Evolutionary conservation across 768 basidiomycete species (phyloP).

Genomic region (Agrocybe chaxingu): DNA sequence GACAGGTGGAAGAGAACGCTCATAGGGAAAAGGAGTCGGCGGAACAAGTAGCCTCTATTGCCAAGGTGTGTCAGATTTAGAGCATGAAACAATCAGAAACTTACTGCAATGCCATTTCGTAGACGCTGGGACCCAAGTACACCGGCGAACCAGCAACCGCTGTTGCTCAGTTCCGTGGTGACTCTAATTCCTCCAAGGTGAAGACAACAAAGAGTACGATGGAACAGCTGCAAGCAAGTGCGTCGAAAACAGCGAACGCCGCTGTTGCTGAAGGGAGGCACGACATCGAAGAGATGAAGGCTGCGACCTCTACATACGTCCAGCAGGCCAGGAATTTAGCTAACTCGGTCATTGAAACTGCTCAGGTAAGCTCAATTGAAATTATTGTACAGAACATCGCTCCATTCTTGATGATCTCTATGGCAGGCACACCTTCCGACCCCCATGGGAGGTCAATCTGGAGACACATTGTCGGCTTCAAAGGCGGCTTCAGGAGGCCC

Average conservation of each 20-base stretch:
- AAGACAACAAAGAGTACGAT: constrained; percentile 29
- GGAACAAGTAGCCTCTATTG: constrained; percentile 46
- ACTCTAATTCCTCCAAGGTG: constrained; percentile 1
- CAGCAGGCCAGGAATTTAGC: constrained; percentile 54
- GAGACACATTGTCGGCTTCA: constrained; percentile 1
- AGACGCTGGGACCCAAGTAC: constrained; percentile 29
- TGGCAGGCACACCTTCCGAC: constrained; percentile 25
- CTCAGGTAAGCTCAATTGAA: constrained; percentile 15
- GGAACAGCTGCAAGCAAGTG: constrained; percentile 28
- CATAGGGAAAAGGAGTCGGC: constrained; percentile 43
- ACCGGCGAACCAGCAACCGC: constrained; percentile 34
- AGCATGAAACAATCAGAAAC: background rate
- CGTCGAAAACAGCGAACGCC: constrained; percentile 38
- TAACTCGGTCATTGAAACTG: constrained; percentile 18
- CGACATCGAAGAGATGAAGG: constrained; percentile 45
- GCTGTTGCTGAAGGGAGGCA: constrained; percentile 58
- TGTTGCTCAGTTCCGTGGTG: constrained; percentile 30
- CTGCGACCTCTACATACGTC: constrained; percentile 44
- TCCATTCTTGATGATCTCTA: background rate
- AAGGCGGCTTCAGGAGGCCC: too few relatives aligned
- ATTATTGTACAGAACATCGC: background rate
- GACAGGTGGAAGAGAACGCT: constrained; percentile 46
- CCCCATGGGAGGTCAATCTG: constrained; percentile 18
- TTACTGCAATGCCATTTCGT: background rate
- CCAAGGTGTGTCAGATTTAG: constrained; percentile 37